Percentiles rank a stretch among this genome's conserved stretches.
phyloP scores from a whole-genome alignment of 352 stramenopile genomes.

The Thraustochytrium aureum region DNA sequence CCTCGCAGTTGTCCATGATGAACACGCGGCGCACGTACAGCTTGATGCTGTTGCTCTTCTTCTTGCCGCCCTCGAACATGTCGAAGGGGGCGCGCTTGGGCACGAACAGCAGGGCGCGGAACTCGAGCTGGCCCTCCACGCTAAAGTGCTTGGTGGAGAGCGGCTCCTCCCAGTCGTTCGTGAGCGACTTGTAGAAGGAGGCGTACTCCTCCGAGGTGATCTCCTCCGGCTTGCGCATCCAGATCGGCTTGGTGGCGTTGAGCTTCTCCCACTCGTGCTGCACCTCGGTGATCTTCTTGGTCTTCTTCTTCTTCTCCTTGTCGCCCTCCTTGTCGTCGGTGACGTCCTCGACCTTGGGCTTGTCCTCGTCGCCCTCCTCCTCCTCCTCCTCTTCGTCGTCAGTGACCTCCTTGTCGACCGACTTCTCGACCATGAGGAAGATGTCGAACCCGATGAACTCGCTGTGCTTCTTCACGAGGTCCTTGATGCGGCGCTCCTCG shows the following conservation, averaged over 20 bases:
- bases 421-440: slow-evolving; percentile 99
- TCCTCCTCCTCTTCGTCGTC: slow-evolving; percentile 99
- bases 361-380: slow-evolving; percentile 84
- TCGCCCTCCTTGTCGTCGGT: slow-evolving; percentile 84
- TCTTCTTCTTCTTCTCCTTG: slow-evolving; percentile 97
- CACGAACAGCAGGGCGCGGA: slow-evolving; percentile 97
- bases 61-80: slow-evolving; percentile 99
- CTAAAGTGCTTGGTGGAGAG: slow-evolving; percentile 97
- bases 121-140: slow-evolving; percentile 99
- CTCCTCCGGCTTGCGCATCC: slow-evolving; percentile 99
- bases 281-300: slow-evolving; percentile 95
- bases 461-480: slow-evolving; percentile 99
- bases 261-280: slow-evolving; percentile 98
- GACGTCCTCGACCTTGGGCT: slow-evolving; percentile 96
- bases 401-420: slow-evolving; percentile 98
- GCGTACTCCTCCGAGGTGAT: slow-evolving; percentile 99
- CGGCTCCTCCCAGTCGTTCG: slow-evolving; percentile 98
- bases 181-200: slow-evolving; percentile 99
- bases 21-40: slow-evolving; percentile 99
- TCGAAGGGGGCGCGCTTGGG: slow-evolving; percentile 99
- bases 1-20: slow-evolving; percentile 99
- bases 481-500: slow-evolving; percentile 97
- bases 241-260: slow-evolving; percentile 99
- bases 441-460: slow-evolving; percentile 99
- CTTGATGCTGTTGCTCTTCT: slow-evolving; percentile 99